Conservation (phyloP, 1,284 basidiomycete species). For the Lentinula novae-zelandiae region DNA sequence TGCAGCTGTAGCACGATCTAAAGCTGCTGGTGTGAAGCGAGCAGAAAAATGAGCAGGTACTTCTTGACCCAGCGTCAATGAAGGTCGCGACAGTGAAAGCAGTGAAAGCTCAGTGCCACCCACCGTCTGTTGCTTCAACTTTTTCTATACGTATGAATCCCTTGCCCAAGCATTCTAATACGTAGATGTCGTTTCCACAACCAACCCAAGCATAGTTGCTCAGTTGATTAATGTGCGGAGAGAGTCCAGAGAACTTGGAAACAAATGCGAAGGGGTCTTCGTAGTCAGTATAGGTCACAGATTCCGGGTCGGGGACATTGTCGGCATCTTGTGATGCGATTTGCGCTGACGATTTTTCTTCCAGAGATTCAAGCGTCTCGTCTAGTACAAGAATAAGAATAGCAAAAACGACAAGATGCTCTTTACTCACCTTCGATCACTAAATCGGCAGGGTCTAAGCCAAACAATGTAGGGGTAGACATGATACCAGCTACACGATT, state of each 20-base stretch:
- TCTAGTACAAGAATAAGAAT: constrained; percentile 34
- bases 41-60: constrained; percentile 36
- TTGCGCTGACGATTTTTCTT: constrained; percentile 31
- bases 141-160: constrained; percentile 75
- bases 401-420: constrained; percentile 1
- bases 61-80: constrained; percentile 19
- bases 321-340: constrained; percentile 21
- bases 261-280: constrained; percentile 74
- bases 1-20: constrained; percentile 42
- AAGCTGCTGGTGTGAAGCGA: constrained; percentile 50
- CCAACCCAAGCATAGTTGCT: constrained; percentile 76
- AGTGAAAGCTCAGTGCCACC: constrained; percentile 12
- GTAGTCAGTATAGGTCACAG: constrained; percentile 78
- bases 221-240: constrained; percentile 48
- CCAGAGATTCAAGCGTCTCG: constrained; percentile 46
- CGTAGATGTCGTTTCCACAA: constrained; percentile 71
- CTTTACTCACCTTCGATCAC: constrained; percentile 51
- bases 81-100: not conserved
- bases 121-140: constrained; percentile 34
- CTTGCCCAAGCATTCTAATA: constrained; percentile 76
- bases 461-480: constrained; percentile 84
- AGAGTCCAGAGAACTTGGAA: constrained; percentile 46
- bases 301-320: constrained; percentile 52
- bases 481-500: constrained; percentile 70
- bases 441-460: constrained; percentile 72